These are phyloP conservation scores for Leishmania tropica DNA, from an alignment of 208 protist genomes.

Conservation along the genomic window DNA sequence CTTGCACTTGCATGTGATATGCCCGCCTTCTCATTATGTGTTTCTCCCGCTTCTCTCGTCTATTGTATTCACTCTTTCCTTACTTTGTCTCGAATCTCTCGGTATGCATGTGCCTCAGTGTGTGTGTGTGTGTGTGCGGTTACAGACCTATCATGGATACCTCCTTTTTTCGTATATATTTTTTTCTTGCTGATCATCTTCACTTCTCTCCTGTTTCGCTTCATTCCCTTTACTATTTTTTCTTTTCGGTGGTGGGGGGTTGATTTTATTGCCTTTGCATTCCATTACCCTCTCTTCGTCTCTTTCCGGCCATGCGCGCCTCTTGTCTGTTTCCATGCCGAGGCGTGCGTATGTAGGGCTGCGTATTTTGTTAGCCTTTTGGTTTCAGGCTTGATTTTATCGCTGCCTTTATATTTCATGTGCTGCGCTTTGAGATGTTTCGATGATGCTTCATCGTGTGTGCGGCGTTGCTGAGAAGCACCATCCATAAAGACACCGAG, in stretches of 20 bases:
- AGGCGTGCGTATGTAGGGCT: not conserved
- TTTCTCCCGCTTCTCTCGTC: not conserved
- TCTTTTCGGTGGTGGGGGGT: not conserved
- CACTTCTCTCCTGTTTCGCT: constrained; percentile 1
- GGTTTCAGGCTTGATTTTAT: not conserved
- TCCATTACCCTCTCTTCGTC: not conserved
- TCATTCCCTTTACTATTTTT: not conserved
- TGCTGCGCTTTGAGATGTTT: not conserved
- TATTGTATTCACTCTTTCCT: not conserved
- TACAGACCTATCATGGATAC: not conserved
- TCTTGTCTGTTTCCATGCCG: not conserved
- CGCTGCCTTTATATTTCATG: not conserved
- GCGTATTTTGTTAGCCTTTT: not conserved
- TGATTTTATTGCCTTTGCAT: not conserved
- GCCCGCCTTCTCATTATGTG: not conserved
- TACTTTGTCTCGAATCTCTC: not conserved
- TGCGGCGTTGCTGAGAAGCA: not conserved
- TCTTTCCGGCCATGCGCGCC: not conserved
- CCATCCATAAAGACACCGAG: not conserved
- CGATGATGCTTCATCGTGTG: not conserved
- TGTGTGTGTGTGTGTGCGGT: not conserved
- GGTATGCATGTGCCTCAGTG: not conserved
- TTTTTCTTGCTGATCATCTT: not conserved
- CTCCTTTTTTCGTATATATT: not conserved
- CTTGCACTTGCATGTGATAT: not conserved